Percentiles rank a stretch among this genome's conserved stretches.
Evolutionary conservation across 768 basidiomycete genomes (phyloP).

Genomic region (Mycena latifolia): DNA sequence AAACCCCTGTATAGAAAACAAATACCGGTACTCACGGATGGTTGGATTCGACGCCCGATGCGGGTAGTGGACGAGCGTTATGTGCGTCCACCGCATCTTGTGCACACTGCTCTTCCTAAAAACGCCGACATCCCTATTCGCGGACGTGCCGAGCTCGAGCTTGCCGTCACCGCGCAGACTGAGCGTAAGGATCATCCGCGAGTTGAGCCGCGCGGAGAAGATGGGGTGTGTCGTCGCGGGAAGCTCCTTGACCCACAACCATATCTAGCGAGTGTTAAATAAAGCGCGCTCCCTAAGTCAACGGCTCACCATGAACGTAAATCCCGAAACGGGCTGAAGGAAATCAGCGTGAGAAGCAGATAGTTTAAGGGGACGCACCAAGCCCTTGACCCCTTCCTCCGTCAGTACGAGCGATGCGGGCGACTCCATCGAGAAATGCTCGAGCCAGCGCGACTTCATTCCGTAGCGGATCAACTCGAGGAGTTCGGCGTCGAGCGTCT

Average conservation of each 20-base stretch:
- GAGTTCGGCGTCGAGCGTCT: slow-evolving; percentile 70
- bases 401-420: slow-evolving; percentile 62
- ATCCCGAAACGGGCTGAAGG: slow-evolving; percentile 63
- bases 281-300: background rate
- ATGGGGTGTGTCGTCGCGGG: slow-evolving; percentile 51
- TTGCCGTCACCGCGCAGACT: slow-evolving; percentile 67
- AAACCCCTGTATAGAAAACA: background rate
- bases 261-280: slow-evolving; percentile 49
- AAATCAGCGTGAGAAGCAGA: background rate
- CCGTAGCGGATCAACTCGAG: slow-evolving; percentile 78
- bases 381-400: slow-evolving; percentile 61
- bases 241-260: slow-evolving; percentile 61
- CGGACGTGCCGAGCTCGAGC: slow-evolving; percentile 61
- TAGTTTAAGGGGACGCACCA: slow-evolving; percentile 40
- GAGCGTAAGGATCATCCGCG: slow-evolving; percentile 55
- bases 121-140: slow-evolving; percentile 52
- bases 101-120: slow-evolving; percentile 62
- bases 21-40: slow-evolving; percentile 63
- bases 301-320: slow-evolving; percentile 76
- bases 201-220: slow-evolving; percentile 50
- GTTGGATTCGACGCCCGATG: slow-evolving; percentile 66
- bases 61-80: slow-evolving; percentile 76
- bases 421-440: slow-evolving; percentile 79
- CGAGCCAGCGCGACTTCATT: slow-evolving; percentile 83
- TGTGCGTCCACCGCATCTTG: slow-evolving; percentile 78